A percentile compares a stretch with the other conserved stretches of the same genome.
Evolutionary conservation across 2,329 filamentous ascomycete genomes (phyloP).

Genomic region (Nemania sp.): DNA sequence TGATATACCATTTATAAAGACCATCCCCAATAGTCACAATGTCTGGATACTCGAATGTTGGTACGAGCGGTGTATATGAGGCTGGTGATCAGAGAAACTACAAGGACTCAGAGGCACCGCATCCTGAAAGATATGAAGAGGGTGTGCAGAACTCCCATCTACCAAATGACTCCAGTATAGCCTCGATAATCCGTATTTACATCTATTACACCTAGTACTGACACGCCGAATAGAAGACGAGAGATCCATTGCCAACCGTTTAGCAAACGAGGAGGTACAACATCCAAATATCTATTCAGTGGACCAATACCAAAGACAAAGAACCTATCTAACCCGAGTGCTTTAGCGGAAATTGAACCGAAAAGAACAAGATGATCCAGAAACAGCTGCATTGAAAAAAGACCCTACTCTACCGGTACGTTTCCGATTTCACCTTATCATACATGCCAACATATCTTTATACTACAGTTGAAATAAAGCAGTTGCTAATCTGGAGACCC

Average conservation of each 20-base stretch:
- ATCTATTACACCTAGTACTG: not conserved
- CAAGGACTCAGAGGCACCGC: constrained; percentile 63
- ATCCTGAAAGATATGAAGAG: constrained; percentile 75
- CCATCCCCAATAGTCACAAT: constrained; percentile 44
- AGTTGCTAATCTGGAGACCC: not conserved
- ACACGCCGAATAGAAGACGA: constrained; percentile 68
- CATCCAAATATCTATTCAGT: constrained; percentile 35
- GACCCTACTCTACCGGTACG: constrained; percentile 71
- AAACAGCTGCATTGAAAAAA: constrained; percentile 61
- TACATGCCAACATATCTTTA: too few species aligned
- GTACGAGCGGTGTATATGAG: constrained; percentile 75
- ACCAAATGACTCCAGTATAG: constrained; percentile 77
- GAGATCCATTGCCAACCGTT: constrained; percentile 77
- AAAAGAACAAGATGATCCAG: constrained; percentile 59
- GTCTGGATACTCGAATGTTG: constrained; percentile 71
- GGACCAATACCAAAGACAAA: not conserved
- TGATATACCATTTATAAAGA: too few species aligned
- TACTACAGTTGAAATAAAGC: not conserved
- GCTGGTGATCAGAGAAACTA: constrained; percentile 79
- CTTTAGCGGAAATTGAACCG: constrained; percentile 47
- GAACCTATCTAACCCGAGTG: constrained; percentile 24
- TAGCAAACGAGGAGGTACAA: constrained; percentile 71
- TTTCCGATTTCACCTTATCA: constrained; percentile 29
- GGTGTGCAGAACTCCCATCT: constrained; percentile 77
- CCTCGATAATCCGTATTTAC: too few species aligned